phyloP scores from a whole-genome alignment of 2,329 filamentous ascomycete species.

The Ambrosiella xylebori region DNA sequence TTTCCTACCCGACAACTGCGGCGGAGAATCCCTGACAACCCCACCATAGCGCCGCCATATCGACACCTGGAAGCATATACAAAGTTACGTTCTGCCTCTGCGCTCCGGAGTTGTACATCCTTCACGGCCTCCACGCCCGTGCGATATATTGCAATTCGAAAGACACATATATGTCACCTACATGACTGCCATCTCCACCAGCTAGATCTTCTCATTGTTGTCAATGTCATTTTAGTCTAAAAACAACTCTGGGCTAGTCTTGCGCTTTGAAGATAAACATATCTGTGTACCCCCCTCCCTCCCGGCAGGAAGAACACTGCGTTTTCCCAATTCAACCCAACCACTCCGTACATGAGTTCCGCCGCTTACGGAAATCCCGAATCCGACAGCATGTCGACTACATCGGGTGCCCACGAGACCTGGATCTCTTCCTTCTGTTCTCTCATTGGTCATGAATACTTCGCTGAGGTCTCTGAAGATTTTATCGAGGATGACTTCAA shows the following conservation, averaged over 20 bases:
- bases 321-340: not conserved
- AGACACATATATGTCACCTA: no score
- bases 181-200: no score
- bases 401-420: conserved; percentile 54
- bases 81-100: no score
- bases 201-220: no score
- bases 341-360: not conserved
- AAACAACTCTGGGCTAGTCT: no score
- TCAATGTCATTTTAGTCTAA: no score
- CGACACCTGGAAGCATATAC: no score
- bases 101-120: no score
- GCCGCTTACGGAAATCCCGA: not conserved
- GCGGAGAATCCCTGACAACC: conserved; percentile 1
- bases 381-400: conserved; percentile 35
- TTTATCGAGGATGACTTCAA: conserved; percentile 99
- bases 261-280: not conserved
- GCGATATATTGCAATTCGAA: no score
- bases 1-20: not conserved
- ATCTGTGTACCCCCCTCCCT: not conserved
- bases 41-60: not conserved
- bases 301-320: not conserved
- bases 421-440: conserved; percentile 98
- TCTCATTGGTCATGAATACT: conserved; percentile 91
- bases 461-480: conserved; percentile 95
- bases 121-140: no score